Evolutionary conservation across 2,329 filamentous ascomycete species (phyloP).

Genomic region (Apiospora phragmitis): DNA sequence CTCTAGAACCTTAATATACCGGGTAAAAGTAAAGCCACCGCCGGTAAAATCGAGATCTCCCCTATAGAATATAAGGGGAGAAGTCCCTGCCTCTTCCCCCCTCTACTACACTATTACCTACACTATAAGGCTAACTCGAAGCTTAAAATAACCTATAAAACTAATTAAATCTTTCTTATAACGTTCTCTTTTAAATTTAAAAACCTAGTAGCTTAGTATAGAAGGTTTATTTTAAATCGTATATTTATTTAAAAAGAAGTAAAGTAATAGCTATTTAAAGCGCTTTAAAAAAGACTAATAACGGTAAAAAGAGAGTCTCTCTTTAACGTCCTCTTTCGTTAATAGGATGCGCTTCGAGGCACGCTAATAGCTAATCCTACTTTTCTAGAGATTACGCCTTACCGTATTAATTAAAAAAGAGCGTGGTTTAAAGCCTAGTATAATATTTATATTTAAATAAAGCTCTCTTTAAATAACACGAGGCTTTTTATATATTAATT

Average conservation of each 20-base stretch:
- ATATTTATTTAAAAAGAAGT: background rate
- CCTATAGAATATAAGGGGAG: background rate
- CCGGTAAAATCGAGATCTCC: background rate
- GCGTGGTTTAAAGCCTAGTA: background rate
- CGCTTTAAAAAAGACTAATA: background rate
- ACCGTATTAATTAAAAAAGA: background rate
- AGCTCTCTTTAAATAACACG: no score
- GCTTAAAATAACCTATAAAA: background rate
- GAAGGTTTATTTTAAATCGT: background rate
- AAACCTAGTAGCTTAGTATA: background rate
- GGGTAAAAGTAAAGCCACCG: background rate
- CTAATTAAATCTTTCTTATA: background rate
- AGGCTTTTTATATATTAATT: no score
- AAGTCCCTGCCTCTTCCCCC: background rate
- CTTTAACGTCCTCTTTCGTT: no score
- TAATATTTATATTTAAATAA: background rate
- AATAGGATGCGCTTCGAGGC: no score
- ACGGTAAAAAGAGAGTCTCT: no score
- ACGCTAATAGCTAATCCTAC: no score
- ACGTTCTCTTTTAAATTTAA: background rate
- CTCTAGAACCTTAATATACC: background rate
- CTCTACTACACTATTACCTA: background rate
- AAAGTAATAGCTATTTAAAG: background rate
- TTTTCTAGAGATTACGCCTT: no score
- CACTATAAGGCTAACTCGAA: background rate